Evolutionary conservation across 2,329 filamentous ascomycete genomes (phyloP).

Genomic region (Lasiodiplodia theobromae): DNA sequence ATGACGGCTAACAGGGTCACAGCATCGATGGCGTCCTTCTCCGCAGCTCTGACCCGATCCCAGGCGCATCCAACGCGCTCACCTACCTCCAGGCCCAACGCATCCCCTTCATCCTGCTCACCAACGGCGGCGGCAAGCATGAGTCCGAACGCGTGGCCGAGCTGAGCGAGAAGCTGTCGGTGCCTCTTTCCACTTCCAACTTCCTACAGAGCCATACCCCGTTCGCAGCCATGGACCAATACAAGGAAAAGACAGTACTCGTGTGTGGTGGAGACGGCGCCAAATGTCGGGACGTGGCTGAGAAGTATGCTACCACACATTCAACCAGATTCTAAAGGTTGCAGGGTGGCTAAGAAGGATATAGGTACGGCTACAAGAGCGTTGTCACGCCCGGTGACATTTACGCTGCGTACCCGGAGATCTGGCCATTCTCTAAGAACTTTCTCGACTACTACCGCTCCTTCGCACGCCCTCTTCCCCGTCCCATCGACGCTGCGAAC

Average conservation of each 20-base stretch:
- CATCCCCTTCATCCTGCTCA: constrained; percentile 93
- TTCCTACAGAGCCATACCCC: constrained; percentile 94
- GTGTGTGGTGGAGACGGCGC: constrained; percentile 57
- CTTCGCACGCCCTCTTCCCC: constrained; percentile 65
- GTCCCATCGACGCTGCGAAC: constrained; percentile 49
- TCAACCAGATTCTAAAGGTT: not conserved
- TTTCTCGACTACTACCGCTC: constrained; percentile 67
- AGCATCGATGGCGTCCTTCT: constrained; percentile 96
- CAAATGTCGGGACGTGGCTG: constrained; percentile 74
- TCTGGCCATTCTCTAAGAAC: constrained; percentile 79
- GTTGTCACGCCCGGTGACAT: constrained; percentile 90
- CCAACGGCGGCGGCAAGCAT: constrained; percentile 89
- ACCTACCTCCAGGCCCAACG: constrained; percentile 73
- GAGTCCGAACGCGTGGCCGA: constrained; percentile 77
- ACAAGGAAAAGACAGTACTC: constrained; percentile 60
- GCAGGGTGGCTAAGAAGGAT: not conserved
- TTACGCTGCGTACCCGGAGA: constrained; percentile 71
- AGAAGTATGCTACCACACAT: constrained; percentile 53
- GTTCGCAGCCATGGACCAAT: constrained; percentile 70
- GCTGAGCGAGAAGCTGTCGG: constrained; percentile 69
- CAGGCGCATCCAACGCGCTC: constrained; percentile 78
- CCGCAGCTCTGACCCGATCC: constrained; percentile 78
- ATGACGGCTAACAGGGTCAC: constrained; percentile 36
- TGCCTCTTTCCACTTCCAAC: constrained; percentile 70
- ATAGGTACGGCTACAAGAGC: constrained; percentile 75